Evolutionary conservation across 257 asterid genomes (phyloP).

Genomic region (Capsicum pubescens): DNA sequence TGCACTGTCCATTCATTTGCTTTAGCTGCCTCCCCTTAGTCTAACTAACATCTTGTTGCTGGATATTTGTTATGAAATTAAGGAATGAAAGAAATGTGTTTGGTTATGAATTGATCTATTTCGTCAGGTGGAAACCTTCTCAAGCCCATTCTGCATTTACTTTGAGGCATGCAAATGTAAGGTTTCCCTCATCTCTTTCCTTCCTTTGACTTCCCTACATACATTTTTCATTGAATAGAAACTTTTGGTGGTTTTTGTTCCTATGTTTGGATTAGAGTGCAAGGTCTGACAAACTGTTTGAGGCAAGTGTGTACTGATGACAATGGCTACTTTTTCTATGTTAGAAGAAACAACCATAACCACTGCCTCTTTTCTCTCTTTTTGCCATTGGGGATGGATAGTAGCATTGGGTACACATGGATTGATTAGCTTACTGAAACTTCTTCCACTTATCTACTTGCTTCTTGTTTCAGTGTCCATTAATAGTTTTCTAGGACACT

Average conservation of each 20-base stretch:
- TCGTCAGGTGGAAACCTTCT: constrained; percentile 29
- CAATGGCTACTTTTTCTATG: not conserved
- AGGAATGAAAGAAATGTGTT: constrained; percentile 14
- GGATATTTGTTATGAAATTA: constrained; percentile 16
- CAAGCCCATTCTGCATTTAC: constrained; percentile 28
- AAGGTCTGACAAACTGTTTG: constrained; percentile 7
- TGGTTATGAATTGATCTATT: constrained; percentile 15
- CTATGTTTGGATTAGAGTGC: not conserved
- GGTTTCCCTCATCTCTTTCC: not conserved
- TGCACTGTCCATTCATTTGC: constrained; percentile 20
- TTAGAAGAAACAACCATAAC: not conserved
- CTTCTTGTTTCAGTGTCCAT: not conserved
- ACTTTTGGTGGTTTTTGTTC: not conserved
- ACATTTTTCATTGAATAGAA: constrained; percentile 13
- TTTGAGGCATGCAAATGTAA: constrained; percentile 28
- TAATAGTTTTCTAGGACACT: not conserved
- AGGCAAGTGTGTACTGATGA: constrained; percentile 18
- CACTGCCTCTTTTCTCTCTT: constrained; percentile 5
- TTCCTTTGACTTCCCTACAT: not conserved
- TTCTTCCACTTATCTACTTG: not conserved
- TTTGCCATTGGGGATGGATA: constrained; percentile 3
- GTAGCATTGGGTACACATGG: not conserved
- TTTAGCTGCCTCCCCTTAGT: not conserved
- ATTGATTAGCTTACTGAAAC: constrained; percentile 13
- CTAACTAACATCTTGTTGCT: not conserved